Percentiles rank a stretch among this genome's conserved stretches.
Evolutionary conservation across 2,329 filamentous ascomycete species (phyloP).

Genomic region (Fusarium sp.): DNA sequence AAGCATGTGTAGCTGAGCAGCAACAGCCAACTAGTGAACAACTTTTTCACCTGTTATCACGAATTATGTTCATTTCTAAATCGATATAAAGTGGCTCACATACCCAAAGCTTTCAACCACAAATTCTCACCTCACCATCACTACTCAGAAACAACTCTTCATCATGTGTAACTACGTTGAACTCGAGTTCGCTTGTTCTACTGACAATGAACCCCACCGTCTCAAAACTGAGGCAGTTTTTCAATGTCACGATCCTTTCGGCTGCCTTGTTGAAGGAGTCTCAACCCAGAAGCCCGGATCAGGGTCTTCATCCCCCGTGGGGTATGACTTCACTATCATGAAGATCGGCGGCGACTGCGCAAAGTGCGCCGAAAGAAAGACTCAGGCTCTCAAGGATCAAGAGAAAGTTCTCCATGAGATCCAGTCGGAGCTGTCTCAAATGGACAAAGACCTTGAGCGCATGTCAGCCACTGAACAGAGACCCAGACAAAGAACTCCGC

Average conservation of each 20-base stretch:
- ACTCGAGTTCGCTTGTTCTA: constrained; percentile 30
- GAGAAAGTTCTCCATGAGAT: constrained; percentile 6
- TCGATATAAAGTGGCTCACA: background rate
- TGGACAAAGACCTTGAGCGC: background rate
- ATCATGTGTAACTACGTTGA: constrained; percentile 25
- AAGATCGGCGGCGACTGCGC: constrained; percentile 9
- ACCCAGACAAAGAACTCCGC: too few relatives aligned
- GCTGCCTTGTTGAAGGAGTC: background rate
- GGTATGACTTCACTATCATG: background rate
- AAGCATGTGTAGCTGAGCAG: background rate
- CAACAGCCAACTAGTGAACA: background rate
- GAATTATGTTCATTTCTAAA: background rate
- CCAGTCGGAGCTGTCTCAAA: background rate
- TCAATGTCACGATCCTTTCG: constrained; percentile 14
- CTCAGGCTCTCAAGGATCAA: background rate
- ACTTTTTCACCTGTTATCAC: background rate
- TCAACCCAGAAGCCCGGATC: background rate
- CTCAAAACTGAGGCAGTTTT: background rate
- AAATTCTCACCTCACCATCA: background rate
- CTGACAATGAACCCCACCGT: background rate
- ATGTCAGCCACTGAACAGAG: background rate
- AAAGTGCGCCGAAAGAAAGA: constrained; percentile 2
- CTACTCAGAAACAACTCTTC: background rate
- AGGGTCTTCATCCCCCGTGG: background rate
- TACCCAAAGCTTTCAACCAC: too few relatives aligned